These are phyloP conservation scores for Hygrophoropsis aurantiaca DNA, from an alignment of 768 basidiomycete species.

Conservation along the genomic window DNA sequence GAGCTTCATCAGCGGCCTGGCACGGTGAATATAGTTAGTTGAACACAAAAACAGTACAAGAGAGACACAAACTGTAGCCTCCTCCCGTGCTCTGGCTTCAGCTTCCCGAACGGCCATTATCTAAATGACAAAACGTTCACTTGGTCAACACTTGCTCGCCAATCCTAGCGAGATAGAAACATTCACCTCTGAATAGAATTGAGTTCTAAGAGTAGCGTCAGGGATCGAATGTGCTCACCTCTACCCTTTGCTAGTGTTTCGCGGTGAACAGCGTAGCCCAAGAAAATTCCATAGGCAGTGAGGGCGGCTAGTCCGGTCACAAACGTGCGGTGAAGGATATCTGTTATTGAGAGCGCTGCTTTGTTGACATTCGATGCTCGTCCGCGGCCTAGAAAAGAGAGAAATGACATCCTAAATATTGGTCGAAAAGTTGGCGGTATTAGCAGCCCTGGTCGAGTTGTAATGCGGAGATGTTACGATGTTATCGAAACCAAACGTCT, in stretches of 20 bases:
- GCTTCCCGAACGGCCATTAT: constrained; percentile 20
- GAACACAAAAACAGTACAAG: not conserved
- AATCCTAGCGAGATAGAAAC: not conserved
- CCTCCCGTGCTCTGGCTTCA: constrained; percentile 17
- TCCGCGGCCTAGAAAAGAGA: constrained; percentile 25
- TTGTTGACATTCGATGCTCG: constrained; percentile 19
- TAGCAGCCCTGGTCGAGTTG: no score
- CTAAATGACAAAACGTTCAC: constrained; percentile 8
- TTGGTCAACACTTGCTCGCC: not conserved
- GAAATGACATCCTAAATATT: constrained; percentile 18
- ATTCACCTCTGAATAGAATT: constrained; percentile 18
- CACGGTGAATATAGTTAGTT: not conserved
- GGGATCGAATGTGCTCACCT: constrained; percentile 17
- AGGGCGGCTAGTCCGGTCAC: constrained; percentile 27
- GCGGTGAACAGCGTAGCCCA: constrained; percentile 30
- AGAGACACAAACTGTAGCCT: constrained; percentile 12
- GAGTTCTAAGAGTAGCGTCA: not conserved
- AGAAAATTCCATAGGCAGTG: constrained; percentile 28
- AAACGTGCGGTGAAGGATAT: constrained; percentile 29
- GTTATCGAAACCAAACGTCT: no score
- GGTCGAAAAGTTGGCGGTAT: no score
- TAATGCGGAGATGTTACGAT: no score
- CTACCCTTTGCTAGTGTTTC: constrained; percentile 30
- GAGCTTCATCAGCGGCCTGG: constrained; percentile 27
- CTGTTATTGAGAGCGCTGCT: constrained; percentile 22